Percentiles rank a stretch among this genome's conserved stretches.
These are phyloP conservation scores for Daucus carota DNA, from an alignment of 129 eudicot genomes.

Conservation along the genomic window DH1_v3.0 NC_030385.2:37479001-37479500, in stretches of 20 bases:
- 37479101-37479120: conserved; percentile 21
- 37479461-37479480: conserved; percentile 16
- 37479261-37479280: conserved; percentile 17
- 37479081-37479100: conserved; percentile 15
- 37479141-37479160: conserved; percentile 16
- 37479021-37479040: conserved; percentile 36
- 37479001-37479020: conserved; percentile 48
- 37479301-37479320: conserved; percentile 12
- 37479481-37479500: not conserved
- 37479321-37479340: conserved; percentile 16
- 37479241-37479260: conserved; percentile 15
- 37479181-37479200: conserved; percentile 12
- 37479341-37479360: not conserved
- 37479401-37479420: conserved; percentile 9
- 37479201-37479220: not conserved
- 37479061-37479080: conserved; percentile 39
- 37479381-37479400: conserved; percentile 19
- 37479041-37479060: conserved; percentile 46
- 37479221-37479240: conserved; percentile 11
- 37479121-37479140: conserved; percentile 17
- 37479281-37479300: conserved; percentile 26
- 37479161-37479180: conserved; percentile 22
- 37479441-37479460: conserved; percentile 14
- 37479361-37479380: conserved; percentile 19
- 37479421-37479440: not conserved